These are phyloP conservation scores for Periconia sp. DNA, from an alignment of 2,329 filamentous ascomycete genomes.

Conservation along the genomic window DNA sequence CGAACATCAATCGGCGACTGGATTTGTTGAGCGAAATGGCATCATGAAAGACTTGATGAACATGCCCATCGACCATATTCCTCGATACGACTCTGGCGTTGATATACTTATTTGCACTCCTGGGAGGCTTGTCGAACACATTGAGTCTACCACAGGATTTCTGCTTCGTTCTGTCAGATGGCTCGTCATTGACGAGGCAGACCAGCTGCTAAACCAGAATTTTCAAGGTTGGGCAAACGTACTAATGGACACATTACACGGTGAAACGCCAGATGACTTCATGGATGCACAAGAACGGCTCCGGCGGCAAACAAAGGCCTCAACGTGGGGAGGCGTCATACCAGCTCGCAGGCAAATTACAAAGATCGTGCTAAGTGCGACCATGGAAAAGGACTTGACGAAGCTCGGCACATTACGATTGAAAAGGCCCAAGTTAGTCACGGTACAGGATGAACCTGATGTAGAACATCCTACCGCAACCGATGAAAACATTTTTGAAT, in stretches of 20 bases:
- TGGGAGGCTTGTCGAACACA: constrained; percentile 88
- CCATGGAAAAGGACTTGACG: constrained; percentile 85
- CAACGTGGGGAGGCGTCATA: constrained; percentile 38
- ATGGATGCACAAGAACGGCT: constrained; percentile 61
- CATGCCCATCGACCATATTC: constrained; percentile 67
- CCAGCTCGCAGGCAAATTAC: constrained; percentile 58
- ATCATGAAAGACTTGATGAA: constrained; percentile 46
- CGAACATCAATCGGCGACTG: constrained; percentile 32
- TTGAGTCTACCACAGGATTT: constrained; percentile 84
- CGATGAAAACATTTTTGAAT: constrained; percentile 53
- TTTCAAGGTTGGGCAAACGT: constrained; percentile 89
- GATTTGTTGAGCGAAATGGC: constrained; percentile 44
- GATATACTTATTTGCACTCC: constrained; percentile 92
- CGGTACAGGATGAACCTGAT: constrained; percentile 66
- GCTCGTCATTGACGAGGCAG: constrained; percentile 92
- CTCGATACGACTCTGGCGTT: constrained; percentile 71
- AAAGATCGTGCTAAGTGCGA: constrained; percentile 89
- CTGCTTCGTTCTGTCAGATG: constrained; percentile 78
- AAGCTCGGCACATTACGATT: constrained; percentile 77
- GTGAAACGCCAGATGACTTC: constrained; percentile 53
- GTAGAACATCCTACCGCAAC: constrained; percentile 25
- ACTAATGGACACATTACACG: constrained; percentile 66
- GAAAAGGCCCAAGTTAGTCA: constrained; percentile 74
- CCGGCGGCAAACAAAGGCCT: constrained; percentile 49
- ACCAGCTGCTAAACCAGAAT: constrained; percentile 87